These are phyloP conservation scores for Priceomyces castillae DNA, from an alignment of 805 yeast genomes.

Conservation along the genomic window DNA sequence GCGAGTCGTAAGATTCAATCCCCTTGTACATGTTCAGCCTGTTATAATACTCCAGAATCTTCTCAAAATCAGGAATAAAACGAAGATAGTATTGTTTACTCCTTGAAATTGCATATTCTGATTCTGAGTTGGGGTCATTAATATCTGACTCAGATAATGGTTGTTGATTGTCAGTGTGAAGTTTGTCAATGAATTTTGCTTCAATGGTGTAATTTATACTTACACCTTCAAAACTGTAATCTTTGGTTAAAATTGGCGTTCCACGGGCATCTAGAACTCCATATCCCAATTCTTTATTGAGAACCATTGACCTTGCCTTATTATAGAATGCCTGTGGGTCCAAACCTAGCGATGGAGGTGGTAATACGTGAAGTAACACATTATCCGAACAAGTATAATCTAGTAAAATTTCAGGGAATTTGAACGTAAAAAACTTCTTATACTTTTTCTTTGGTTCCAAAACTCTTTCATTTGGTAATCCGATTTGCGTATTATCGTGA, in stretches of 20 bases:
- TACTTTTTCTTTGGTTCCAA: slow-evolving; percentile 49
- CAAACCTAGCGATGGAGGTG: slow-evolving; percentile 44
- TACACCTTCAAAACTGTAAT: slow-evolving; percentile 41
- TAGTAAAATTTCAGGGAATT: slow-evolving; percentile 51
- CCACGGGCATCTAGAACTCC: slow-evolving; percentile 51
- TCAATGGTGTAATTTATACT: slow-evolving; percentile 53
- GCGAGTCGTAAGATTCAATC: slow-evolving; percentile 25
- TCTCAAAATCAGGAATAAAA: slow-evolving; percentile 37
- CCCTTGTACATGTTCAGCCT: slow-evolving; percentile 22
- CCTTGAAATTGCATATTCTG: slow-evolving; percentile 35
- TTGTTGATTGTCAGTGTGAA: slow-evolving; percentile 28
- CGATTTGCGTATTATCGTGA: slow-evolving; percentile 47
- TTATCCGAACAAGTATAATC: slow-evolving; percentile 52
- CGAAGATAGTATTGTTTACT: slow-evolving; percentile 36
- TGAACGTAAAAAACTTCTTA: slow-evolving; percentile 58
- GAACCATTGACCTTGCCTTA: slow-evolving; percentile 31
- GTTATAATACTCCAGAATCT: slow-evolving; percentile 25
- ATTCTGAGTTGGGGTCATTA: slow-evolving; percentile 31
- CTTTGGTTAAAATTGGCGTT: slow-evolving; percentile 51
- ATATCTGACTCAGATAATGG: slow-evolving; percentile 34
- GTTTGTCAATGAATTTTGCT: slow-evolving; percentile 52
- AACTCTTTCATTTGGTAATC: slow-evolving; percentile 48
- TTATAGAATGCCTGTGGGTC: slow-evolving; percentile 37
- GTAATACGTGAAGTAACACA: slow-evolving; percentile 36
- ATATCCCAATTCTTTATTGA: slow-evolving; percentile 49